Conservation (phyloP, 225 moss, liverwort and hornwort genomes). For the Neckera pumila region DNA sequence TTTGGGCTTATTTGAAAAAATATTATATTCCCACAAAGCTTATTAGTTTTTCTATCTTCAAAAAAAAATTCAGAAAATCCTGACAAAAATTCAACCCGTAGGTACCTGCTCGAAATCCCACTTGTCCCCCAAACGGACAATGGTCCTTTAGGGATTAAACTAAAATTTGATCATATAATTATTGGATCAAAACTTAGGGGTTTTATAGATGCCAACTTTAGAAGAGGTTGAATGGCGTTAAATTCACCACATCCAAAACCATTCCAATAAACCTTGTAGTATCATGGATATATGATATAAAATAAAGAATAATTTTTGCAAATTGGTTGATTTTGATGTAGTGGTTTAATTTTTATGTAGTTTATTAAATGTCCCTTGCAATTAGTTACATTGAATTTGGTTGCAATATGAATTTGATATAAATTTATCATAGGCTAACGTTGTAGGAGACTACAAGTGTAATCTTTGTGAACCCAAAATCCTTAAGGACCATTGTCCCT, state of each 20-base stretch:
- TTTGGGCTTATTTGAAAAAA: too few relatives aligned
- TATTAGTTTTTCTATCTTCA: too few relatives aligned
- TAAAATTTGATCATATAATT: neutral
- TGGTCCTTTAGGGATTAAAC: too few relatives aligned
- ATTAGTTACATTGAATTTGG: neutral
- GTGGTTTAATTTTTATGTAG: too few relatives aligned
- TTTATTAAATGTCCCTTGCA: too few relatives aligned
- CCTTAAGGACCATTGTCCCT: neutral
- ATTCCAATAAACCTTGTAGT: neutral
- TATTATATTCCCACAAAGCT: too few relatives aligned
- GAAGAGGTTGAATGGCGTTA: neutral
- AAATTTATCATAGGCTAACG: neutral
- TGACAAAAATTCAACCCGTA: too few relatives aligned
- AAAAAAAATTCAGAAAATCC: too few relatives aligned
- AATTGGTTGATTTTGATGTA: neutral
- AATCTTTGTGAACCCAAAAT: neutral
- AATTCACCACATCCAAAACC: neutral
- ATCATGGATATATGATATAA: fast-evolving
- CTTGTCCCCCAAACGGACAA: too few relatives aligned
- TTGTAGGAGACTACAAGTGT: neutral
- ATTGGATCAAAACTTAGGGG: neutral
- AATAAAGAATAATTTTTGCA: neutral
- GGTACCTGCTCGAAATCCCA: too few relatives aligned
- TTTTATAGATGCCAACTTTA: neutral
- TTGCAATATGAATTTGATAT: neutral